Evolutionary conservation across 345 rosid species (phyloP).

Genomic region (Psidium guajava): DNA sequence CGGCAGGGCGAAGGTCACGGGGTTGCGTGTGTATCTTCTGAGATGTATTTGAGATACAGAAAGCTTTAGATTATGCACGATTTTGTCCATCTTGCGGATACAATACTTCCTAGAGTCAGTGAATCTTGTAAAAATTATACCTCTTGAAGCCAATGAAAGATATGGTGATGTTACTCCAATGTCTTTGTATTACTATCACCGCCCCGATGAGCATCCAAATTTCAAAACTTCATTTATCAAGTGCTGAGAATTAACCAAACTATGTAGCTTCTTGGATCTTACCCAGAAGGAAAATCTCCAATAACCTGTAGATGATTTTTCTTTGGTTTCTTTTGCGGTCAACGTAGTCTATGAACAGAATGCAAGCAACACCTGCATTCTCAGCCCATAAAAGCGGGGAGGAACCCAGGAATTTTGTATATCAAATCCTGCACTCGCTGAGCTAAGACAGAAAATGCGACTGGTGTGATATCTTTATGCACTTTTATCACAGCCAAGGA

Average conservation of each 20-base stretch:
- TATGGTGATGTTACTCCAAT: background rate
- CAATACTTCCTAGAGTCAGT: background rate
- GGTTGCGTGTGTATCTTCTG: background rate
- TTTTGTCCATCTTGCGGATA: background rate
- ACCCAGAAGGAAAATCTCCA: background rate
- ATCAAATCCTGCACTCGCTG: background rate
- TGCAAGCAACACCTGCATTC: background rate
- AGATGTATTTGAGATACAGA: background rate
- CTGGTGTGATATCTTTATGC: background rate
- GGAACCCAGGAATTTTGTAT: background rate
- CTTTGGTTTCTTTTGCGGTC: background rate
- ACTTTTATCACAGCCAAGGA: background rate
- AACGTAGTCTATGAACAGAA: background rate
- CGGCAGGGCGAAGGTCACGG: background rate
- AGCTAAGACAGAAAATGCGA: background rate
- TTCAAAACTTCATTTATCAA: background rate
- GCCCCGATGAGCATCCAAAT: background rate
- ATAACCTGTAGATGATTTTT: background rate
- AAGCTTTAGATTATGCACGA: background rate
- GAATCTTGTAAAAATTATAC: background rate
- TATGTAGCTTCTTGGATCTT: background rate
- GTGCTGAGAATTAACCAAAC: background rate
- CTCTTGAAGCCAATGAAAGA: background rate
- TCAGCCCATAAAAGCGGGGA: background rate
- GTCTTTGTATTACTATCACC: background rate